Conservation (phyloP, 805 yeast genomes). For the Lachancea lanzarotensis region DNA sequence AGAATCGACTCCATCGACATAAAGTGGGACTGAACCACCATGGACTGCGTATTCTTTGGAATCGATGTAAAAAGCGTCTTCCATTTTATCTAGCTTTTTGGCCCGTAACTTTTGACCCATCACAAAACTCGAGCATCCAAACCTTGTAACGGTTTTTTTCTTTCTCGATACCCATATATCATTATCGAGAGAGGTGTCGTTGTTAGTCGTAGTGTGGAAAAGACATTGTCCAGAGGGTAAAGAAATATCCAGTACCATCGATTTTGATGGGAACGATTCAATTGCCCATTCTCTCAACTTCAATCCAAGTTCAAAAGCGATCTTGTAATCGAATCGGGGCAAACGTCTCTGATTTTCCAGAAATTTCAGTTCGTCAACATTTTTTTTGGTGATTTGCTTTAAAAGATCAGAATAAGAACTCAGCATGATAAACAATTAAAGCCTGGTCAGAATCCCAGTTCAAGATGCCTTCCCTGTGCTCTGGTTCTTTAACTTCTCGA, state of each 20-base stretch:
- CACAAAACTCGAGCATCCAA: constrained; percentile 42
- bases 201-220: constrained; percentile 37
- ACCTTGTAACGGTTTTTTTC: constrained; percentile 42
- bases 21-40: constrained; percentile 53
- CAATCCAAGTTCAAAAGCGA: constrained; percentile 43
- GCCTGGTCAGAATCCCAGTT: too few relatives aligned
- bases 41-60: constrained; percentile 43
- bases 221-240: constrained; percentile 40
- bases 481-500: too few relatives aligned
- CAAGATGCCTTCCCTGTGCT: too few relatives aligned
- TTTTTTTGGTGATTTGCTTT: not conserved
- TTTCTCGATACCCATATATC: constrained; percentile 50
- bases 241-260: constrained; percentile 45
- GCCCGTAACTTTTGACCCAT: constrained; percentile 33
- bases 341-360: constrained; percentile 12
- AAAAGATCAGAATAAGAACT: not conserved
- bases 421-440: not conserved
- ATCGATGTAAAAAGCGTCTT: constrained; percentile 38
- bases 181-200: constrained; percentile 42
- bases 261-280: constrained; percentile 26
- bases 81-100: constrained; percentile 35
- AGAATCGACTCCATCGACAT: constrained; percentile 28
- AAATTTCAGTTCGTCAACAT: constrained; percentile 13
- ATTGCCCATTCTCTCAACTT: constrained; percentile 35
- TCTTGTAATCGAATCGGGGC: constrained; percentile 26